phyloP scores from a whole-genome alignment of 2,329 filamentous ascomycete genomes.

The Aspergillus brasiliensis region DNA sequence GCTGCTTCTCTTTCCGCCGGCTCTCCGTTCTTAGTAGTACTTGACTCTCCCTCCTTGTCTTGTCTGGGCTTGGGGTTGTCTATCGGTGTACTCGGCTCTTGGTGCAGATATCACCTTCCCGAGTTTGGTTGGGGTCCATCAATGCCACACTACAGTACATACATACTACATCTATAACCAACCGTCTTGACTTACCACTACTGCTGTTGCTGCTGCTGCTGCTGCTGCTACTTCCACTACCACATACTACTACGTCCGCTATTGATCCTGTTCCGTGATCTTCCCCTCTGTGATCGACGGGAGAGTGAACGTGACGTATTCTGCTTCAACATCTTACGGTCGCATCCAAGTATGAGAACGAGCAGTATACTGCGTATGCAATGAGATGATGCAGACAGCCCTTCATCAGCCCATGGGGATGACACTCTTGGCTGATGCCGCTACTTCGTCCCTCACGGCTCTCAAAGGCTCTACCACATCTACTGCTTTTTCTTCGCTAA shows the following conservation, averaged over 20 bases:
- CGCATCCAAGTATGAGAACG: conserved; percentile 30
- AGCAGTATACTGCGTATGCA: conserved; percentile 22
- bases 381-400: conserved; percentile 40
- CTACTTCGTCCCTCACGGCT: conserved; percentile 25
- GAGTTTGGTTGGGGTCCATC: conserved; percentile 12
- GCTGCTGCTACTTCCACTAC: too few species aligned
- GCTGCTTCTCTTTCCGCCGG: neutral
- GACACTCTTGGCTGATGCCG: conserved; percentile 30
- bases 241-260: neutral
- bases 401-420: conserved; percentile 36
- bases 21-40: neutral
- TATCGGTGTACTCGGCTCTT: neutral
- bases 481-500: conserved; percentile 13
- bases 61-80: neutral
- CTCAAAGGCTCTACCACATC: conserved; percentile 21
- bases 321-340: neutral
- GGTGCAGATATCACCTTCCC: conserved; percentile 7
- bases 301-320: neutral
- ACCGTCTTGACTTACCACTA: too few species aligned
- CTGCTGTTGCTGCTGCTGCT: too few species aligned
- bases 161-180: too few species aligned
- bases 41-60: neutral
- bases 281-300: neutral
- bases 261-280: conserved; percentile 2
- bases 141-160: conserved; percentile 13